These are phyloP conservation scores for Verticillium dahliae DNA, from an alignment of 2,329 filamentous ascomycete species.

Conservation along the genomic window DNA sequence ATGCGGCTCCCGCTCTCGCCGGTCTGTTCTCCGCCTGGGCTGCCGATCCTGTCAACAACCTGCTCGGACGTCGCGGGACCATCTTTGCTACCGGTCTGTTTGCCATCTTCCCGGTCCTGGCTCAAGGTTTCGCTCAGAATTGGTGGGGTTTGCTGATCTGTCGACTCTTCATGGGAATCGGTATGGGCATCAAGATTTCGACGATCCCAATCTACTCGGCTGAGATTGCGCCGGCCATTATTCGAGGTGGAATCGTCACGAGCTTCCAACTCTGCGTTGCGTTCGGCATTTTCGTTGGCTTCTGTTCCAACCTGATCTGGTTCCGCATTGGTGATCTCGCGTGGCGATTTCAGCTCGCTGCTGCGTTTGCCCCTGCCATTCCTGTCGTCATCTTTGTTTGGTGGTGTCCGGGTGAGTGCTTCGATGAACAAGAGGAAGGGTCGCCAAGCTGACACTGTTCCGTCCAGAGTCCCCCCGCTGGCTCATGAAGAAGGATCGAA, in stretches of 20 bases:
- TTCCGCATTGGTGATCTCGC: constrained; percentile 40
- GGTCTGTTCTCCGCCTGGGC: constrained; percentile 39
- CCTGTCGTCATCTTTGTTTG: constrained; percentile 48
- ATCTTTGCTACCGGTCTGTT: constrained; percentile 47
- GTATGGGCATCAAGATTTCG: constrained; percentile 48
- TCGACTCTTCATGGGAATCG: constrained; percentile 46
- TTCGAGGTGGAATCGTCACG: constrained; percentile 63
- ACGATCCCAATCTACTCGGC: constrained; percentile 48
- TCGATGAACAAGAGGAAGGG: too few species aligned
- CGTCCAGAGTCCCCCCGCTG: constrained; percentile 54
- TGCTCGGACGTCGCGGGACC: constrained; percentile 53
- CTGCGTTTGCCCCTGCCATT: constrained; percentile 53
- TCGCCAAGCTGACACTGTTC: background rate
- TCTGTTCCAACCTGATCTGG: constrained; percentile 51
- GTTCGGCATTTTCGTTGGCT: constrained; percentile 46
- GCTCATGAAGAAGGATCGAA: constrained; percentile 56
- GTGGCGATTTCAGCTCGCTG: constrained; percentile 56
- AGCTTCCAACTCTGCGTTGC: constrained; percentile 61
- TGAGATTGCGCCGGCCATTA: constrained; percentile 44
- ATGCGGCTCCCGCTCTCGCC: constrained; percentile 29
- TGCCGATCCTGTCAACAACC: constrained; percentile 54
- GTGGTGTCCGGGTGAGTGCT: constrained; percentile 40
- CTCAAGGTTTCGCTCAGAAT: constrained; percentile 49
- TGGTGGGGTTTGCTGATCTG: constrained; percentile 52
- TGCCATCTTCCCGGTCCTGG: constrained; percentile 54